These are phyloP conservation scores for Ogataea minuta DNA, from an alignment of 805 yeast species.

Conservation along the genomic window DNA sequence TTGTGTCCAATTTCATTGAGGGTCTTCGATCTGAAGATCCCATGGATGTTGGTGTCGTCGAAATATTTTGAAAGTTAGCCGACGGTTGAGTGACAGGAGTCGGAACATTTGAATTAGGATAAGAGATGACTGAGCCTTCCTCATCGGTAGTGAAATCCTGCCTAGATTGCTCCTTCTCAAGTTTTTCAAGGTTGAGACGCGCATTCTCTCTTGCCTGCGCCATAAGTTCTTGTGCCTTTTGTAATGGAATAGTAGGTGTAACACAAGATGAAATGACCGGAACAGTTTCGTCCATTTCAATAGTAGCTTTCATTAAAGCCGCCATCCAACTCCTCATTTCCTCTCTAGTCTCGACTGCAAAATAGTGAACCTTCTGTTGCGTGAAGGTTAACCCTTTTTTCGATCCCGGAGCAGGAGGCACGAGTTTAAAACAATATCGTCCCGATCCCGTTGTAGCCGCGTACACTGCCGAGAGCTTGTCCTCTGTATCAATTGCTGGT, in stretches of 20 bases:
- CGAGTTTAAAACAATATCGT: conserved; percentile 84
- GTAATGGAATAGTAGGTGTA: conserved; percentile 90
- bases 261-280: conserved; percentile 92
- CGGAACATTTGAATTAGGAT: conserved; percentile 16
- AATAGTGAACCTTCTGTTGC: conserved; percentile 92
- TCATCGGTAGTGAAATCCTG: conserved; percentile 20
- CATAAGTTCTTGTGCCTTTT: conserved; percentile 81
- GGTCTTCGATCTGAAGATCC: conserved; percentile 22
- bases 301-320: conserved; percentile 91
- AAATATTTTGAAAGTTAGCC: conserved; percentile 21
- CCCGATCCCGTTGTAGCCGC: conserved; percentile 95
- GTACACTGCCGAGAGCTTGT: conserved; percentile 72
- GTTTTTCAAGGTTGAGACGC: conserved; percentile 46
- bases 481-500: conserved; percentile 76
- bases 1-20: conserved; percentile 38
- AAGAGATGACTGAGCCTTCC: conserved; percentile 16
- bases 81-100: conserved; percentile 25
- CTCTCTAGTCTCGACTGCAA: conserved; percentile 88
- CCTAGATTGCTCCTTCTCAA: conserved; percentile 36
- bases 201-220: conserved; percentile 80
- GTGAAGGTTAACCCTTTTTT: conserved; percentile 94
- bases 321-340: conserved; percentile 96
- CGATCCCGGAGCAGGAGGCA: conserved; percentile 98
- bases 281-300: conserved; percentile 88
- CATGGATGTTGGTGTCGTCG: conserved; percentile 33